phyloP scores from a whole-genome alignment of 257 asterid species.

The Cordia subcordata region DNA sequence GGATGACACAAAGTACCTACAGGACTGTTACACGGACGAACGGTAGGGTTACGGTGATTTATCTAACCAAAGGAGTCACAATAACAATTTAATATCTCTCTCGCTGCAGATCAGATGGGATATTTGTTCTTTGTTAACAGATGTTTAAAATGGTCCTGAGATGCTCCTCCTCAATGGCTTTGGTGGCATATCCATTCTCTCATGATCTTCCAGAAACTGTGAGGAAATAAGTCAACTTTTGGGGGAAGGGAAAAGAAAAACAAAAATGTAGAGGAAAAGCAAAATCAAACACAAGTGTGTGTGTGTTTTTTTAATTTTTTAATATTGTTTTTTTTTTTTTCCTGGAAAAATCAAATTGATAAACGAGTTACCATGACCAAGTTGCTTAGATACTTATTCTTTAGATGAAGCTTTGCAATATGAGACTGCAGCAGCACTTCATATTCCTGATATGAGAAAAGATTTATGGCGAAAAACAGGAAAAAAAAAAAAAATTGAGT shows the following conservation, averaged over 20 bases:
- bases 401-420: constrained; percentile 17
- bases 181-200: constrained; percentile 15
- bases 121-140: too few species aligned
- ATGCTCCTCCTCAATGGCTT: constrained; percentile 24
- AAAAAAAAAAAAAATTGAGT: constrained; percentile 1
- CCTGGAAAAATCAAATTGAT: background rate
- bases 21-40: too few species aligned
- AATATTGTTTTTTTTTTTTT: too few species aligned
- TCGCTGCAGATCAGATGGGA: too few species aligned
- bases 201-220: constrained; percentile 16
- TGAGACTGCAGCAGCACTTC: constrained; percentile 15
- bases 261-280: background rate
- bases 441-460: constrained; percentile 17
- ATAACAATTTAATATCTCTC: too few species aligned
- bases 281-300: background rate
- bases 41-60: too few species aligned
- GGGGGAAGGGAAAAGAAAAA: background rate
- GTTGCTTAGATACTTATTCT: constrained; percentile 27
- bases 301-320: background rate
- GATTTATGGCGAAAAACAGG: too few species aligned
- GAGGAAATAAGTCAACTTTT: background rate
- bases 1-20: too few species aligned
- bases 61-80: too few species aligned
- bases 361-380: constrained; percentile 10
- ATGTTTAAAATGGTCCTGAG: constrained; percentile 20